Evolutionary conservation across 352 stramenopile genomes (phyloP), one percentile per base, ranked within the genome.

Genomic region (Phytophthora lateralis): DNA sequence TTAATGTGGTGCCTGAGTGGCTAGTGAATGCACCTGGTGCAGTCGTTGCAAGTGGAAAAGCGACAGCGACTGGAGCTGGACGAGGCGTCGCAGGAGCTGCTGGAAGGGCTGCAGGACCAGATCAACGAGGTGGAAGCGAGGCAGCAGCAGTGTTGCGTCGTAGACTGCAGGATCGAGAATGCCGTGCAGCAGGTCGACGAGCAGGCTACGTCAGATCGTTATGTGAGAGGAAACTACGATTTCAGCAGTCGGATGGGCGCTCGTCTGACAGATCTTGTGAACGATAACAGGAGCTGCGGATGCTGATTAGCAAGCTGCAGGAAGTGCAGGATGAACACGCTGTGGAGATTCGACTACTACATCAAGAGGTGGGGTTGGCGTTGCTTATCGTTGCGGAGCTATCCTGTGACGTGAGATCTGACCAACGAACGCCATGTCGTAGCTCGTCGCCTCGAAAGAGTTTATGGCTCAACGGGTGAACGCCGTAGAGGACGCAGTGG

Each of bases 11-110:
- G 14, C 21, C 3, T 42, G 15, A 42, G 10, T 41, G 12, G 4
- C n/a, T 17, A 18, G 34, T 42, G 35, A 20, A 3, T 46, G 32
- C 35, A 10, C n/a, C 8, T 18, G 41, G 24, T 38, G 9, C 54
- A 90, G 81, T 66, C 63, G 10, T 74, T 91, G 51, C 70, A 91
- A 26, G 60, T 81, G 14, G 82, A 88, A 37, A 88, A 81, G 48
- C 63, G 76, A 17, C 71, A 85, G 0, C 78, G 80, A 43, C 35
- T 91, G 27, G 55, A 85, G 34, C 65, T 89, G 26, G 79, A 91
- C 37, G 76, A 85, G 63, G 69, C 72, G 32, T 85, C 78, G 1
- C 78, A 89, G 41, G 64, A 86, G 50, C 66, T 85, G 6, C 70
- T 91, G 32, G 71, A 89, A 17, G 46, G 37, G 6, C 58, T 91